Evolutionary conservation across 768 basidiomycete genomes (phyloP).

Genomic region (Pleurotus pulmonarius): DNA sequence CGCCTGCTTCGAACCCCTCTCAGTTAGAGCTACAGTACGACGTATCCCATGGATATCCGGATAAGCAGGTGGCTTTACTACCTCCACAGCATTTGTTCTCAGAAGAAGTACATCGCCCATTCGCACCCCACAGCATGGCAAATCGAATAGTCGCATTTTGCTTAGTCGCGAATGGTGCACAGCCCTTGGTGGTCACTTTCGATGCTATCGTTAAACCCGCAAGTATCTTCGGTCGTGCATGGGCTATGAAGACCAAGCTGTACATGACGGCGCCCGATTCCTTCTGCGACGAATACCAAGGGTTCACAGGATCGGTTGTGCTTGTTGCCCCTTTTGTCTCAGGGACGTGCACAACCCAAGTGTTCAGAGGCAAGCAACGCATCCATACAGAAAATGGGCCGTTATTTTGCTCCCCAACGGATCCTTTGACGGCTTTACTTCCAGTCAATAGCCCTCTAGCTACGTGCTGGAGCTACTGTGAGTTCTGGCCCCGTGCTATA

Average conservation of each 20-base stretch:
- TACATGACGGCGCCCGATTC: conserved; percentile 53
- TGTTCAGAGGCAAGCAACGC: conserved; percentile 48
- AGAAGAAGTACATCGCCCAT: no score
- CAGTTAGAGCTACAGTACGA: conserved; percentile 18
- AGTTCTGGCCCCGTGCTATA: no score
- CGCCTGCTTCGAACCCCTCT: conserved; percentile 24
- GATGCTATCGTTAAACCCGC: conserved; percentile 45
- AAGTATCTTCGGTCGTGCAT: conserved; percentile 41
- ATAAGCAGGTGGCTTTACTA: no score
- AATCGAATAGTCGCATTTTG: conserved; percentile 39
- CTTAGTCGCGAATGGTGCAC: conserved; percentile 67
- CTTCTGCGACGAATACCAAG: no score
- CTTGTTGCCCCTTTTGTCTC: conserved; percentile 51
- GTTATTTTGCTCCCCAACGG: no score
- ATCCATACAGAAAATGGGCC: conserved; percentile 49
- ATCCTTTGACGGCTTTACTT: no score
- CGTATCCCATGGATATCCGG: not conserved
- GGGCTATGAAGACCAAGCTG: no score
- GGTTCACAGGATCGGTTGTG: conserved; percentile 54
- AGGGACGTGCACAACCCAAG: conserved; percentile 62
- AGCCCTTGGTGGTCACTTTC: conserved; percentile 55
- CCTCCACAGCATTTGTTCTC: no score
- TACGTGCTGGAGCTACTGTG: no score
- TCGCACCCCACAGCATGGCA: no score
- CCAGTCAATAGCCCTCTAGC: no score